These are phyloP conservation scores for Neophaeococcomyces mojaviensis DNA, from an alignment of 2,329 filamentous ascomycete species.

Conservation along the genomic window DNA sequence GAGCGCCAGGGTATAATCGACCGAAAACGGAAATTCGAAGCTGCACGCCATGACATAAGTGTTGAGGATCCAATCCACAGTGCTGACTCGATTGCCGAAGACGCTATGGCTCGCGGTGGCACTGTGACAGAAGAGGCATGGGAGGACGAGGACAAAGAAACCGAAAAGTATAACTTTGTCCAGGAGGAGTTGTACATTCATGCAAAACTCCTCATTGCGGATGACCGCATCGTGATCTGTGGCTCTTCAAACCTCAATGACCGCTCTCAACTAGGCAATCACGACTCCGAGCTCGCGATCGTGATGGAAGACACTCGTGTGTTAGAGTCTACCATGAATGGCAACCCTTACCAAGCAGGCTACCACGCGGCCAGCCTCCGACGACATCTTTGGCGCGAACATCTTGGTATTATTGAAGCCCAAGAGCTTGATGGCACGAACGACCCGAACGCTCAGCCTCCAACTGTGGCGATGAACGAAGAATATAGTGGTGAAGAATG, in stretches of 20 bases:
- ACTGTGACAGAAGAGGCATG: conserved; percentile 63
- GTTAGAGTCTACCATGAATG: conserved; percentile 66
- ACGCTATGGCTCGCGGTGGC: conserved; percentile 68
- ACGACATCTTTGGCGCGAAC: conserved; percentile 81
- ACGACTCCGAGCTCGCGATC: conserved; percentile 86
- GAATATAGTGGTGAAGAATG: conserved; percentile 65
- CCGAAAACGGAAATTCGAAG: conserved; percentile 39
- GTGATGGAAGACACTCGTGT: conserved; percentile 71
- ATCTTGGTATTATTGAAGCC: conserved; percentile 72
- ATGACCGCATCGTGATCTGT: conserved; percentile 74
- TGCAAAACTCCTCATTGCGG: conserved; percentile 74
- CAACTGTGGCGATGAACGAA: conserved; percentile 61
- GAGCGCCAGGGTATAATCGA: conserved; percentile 38
- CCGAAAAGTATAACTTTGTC: conserved; percentile 73
- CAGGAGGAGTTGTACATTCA: conserved; percentile 97
- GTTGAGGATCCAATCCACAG: conserved; percentile 42
- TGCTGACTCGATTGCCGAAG: conserved; percentile 59
- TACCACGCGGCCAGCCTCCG: conserved; percentile 74
- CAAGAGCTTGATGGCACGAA: conserved; percentile 60
- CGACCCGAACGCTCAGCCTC: conserved; percentile 69
- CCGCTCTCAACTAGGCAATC: conserved; percentile 69
- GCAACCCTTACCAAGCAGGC: conserved; percentile 62
- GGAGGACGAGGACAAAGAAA: conserved; percentile 65
- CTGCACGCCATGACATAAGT: conserved; percentile 32
- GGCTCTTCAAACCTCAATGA: conserved; percentile 67